Conservation (phyloP, 257 asterid genomes). For the Catharanthus roseus region DNA sequence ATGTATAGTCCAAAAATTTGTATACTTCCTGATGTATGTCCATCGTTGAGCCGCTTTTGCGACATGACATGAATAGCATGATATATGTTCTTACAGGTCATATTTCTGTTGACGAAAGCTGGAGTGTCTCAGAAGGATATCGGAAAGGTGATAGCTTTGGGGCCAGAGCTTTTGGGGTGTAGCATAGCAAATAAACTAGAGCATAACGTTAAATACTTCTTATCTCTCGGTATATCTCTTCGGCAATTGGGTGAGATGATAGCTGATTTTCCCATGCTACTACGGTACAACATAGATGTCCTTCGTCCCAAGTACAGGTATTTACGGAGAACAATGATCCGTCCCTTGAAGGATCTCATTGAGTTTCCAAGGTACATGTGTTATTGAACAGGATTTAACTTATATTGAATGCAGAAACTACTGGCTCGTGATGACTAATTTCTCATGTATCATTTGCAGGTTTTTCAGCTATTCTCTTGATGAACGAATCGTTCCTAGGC, state of each 20-base stretch:
- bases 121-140: constrained; percentile 64
- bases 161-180: constrained; percentile 86
- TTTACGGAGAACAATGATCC: constrained; percentile 76
- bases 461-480: constrained; percentile 96
- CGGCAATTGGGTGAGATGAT: constrained; percentile 67
- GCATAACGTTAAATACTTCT: constrained; percentile 70
- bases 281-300: constrained; percentile 65
- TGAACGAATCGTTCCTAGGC: constrained; percentile 71
- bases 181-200: constrained; percentile 81
- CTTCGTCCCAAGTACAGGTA: constrained; percentile 90
- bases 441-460: constrained; percentile 31
- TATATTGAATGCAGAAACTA: not conserved
- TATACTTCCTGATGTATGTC: not conserved
- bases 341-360: constrained; percentile 68
- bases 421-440: not conserved
- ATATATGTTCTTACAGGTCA: constrained; percentile 37
- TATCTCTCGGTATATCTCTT: constrained; percentile 78
- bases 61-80: not conserved
- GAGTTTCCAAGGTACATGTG: constrained; percentile 81
- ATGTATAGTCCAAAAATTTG: not conserved
- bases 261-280: constrained; percentile 78
- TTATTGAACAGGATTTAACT: not conserved
- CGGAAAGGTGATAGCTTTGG: constrained; percentile 80
- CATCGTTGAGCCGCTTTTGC: not conserved
- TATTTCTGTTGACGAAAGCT: constrained; percentile 80